Conservation (phyloP, 768 basidiomycete species). For the Pulveroboletus sp. region DNA sequence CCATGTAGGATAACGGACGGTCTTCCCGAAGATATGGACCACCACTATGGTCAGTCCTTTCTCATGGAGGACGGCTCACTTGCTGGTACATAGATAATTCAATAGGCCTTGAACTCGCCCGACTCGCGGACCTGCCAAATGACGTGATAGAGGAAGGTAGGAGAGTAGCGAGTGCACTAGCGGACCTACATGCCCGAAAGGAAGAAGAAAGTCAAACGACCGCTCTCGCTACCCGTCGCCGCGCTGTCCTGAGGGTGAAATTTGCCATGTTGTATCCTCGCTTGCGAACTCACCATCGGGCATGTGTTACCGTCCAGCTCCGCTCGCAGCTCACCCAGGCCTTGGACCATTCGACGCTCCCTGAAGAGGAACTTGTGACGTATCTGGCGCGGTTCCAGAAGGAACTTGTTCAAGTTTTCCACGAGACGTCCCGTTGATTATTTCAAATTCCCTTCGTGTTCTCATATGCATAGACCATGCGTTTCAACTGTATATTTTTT, state of each 20-base stretch:
- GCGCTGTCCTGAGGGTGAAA: slow-evolving; percentile 62
- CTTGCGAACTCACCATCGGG: neutral
- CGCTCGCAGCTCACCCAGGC: slow-evolving; percentile 73
- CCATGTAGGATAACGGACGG: slow-evolving; percentile 68
- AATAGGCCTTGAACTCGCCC: slow-evolving; percentile 85
- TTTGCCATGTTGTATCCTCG: neutral
- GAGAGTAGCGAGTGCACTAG: slow-evolving; percentile 56
- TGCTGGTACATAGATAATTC: neutral
- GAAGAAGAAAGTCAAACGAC: slow-evolving; percentile 61
- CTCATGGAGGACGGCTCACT: neutral
- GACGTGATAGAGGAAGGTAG: slow-evolving; percentile 63
- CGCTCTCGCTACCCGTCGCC: slow-evolving; percentile 57
- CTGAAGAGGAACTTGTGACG: slow-evolving; percentile 60
- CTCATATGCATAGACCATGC: neutral
- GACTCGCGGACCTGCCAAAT: slow-evolving; percentile 77
- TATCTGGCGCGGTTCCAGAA: slow-evolving; percentile 69
- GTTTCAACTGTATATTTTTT: slow-evolving; percentile 7
- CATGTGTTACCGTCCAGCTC: slow-evolving; percentile 42
- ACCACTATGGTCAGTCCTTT: slow-evolving; percentile 63
- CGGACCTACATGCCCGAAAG: slow-evolving; percentile 51
- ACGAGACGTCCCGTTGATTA: slow-evolving; percentile 20
- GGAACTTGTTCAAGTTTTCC: slow-evolving; percentile 55
- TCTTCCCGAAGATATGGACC: slow-evolving; percentile 51
- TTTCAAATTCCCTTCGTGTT: neutral
- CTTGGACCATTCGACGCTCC: slow-evolving; percentile 66